Base-by-base conservation (phyloP, 2,329 filamentous ascomycete genomes). In the Cryphonectria naterciae region DNA sequence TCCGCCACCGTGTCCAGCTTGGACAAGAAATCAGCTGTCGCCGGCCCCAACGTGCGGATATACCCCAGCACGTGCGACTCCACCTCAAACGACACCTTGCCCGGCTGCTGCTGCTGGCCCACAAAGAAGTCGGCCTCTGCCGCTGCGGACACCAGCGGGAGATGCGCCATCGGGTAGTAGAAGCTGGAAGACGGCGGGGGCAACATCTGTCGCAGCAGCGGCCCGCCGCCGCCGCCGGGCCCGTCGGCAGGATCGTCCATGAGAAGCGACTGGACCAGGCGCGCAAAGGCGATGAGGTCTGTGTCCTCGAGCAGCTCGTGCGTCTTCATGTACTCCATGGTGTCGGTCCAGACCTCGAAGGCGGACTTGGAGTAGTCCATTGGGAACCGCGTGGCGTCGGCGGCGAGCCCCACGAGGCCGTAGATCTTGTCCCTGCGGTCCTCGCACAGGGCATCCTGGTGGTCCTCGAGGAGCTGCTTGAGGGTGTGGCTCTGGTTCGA, bases 341-440 rank as follows among this genome's bases (percentile, higher is more conserved):
- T 75, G 64, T 79, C 76, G 1, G 72, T 74, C 77, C 76, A 80
- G 8, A 79, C 74, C 35, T 78, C 70, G 13, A 74, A 74, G 2
- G 74, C 52, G 1, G 75, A 68, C 69, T 77, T 79, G 5, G 67
- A 37, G 65, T 80, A 78, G 67, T 79, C 77, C 56, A 78, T 74
- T 0, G 76, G 74, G 46, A 78, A 78, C 1, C 73, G 72, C 0
- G 70, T 66, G 43, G 73, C 73, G 62, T 79, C 77, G 6, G 68
- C 66, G 22, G 78, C 76, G 4, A 80, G 67, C 0, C 78, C 76
- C 32, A 79, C 68, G 1, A 80, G 73, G 0, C 76, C 78, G 69
- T 78, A 79, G 5, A 80, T 70, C 52, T 79, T 78, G 68, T 79
- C 78, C 37, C 73, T 75, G 17, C 67, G 74, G 15, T 80, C 79